phyloP scores from a whole-genome alignment of 345 rosid genomes.

The Arabidopsis thaliana region TAIR10.1 NC_003070.9:5946001-5946500 shows the following conservation, averaged over 20 bases:
- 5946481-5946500: constrained; percentile 2
- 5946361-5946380: constrained; percentile 1
- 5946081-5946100: constrained; percentile 1
- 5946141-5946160: constrained; percentile 27
- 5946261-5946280: constrained; percentile 37
- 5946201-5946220: constrained; percentile 14
- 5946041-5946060: constrained; percentile 1
- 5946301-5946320: constrained; percentile 45
- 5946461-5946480: too few relatives aligned
- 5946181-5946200: constrained; percentile 17
- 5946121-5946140: constrained; percentile 4
- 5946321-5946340: background rate
- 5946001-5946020: background rate
- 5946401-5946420: background rate
- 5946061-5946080: background rate
- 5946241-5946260: constrained; percentile 38
- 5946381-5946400: constrained; percentile 1
- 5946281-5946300: constrained; percentile 38
- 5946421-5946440: background rate
- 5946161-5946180: constrained; percentile 36
- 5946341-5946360: constrained; percentile 23
- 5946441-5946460: too few relatives aligned
- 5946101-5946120: background rate
- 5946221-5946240: constrained; percentile 24
- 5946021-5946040: background rate